phyloP scores from a whole-genome alignment of 129 eudicot genomes.

The Flaveria ramosissima region DNA sequence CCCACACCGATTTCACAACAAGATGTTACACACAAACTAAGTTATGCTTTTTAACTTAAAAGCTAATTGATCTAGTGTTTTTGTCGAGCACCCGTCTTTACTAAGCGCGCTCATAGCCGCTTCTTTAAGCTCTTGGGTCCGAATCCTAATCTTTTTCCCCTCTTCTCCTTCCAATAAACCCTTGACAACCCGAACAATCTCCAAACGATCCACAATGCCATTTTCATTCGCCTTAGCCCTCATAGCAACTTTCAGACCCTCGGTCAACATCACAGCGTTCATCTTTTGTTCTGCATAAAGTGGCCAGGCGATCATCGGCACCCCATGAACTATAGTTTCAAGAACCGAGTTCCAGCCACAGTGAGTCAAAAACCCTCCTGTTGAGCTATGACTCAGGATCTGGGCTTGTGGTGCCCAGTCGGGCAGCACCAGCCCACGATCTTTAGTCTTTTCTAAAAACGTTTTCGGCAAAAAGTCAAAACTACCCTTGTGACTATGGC shows the following conservation, averaged over 20 bases:
- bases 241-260: slow-evolving; percentile 45
- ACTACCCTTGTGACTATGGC: slow-evolving; percentile 16
- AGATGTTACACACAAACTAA: neutral
- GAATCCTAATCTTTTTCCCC: slow-evolving; percentile 36
- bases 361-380: slow-evolving; percentile 60
- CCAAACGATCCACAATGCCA: slow-evolving; percentile 44
- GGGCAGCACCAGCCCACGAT: slow-evolving; percentile 41
- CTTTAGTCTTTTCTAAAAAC: slow-evolving; percentile 49
- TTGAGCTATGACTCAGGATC: slow-evolving; percentile 48
- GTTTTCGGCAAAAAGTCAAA: slow-evolving; percentile 45
- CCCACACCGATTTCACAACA: too few relatives aligned
- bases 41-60: slow-evolving; percentile 28
- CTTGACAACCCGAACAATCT: slow-evolving; percentile 41
- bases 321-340: slow-evolving; percentile 46
- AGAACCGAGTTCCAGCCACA: slow-evolving; percentile 71
- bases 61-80: slow-evolving; percentile 38
- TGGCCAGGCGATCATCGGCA: slow-evolving; percentile 64
- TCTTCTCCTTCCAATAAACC: slow-evolving; percentile 55
- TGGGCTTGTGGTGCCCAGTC: slow-evolving; percentile 64
- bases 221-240: slow-evolving; percentile 33
- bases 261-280: slow-evolving; percentile 47
- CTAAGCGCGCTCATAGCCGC: slow-evolving; percentile 38
- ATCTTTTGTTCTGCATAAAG: slow-evolving; percentile 63
- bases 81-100: slow-evolving; percentile 48
- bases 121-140: slow-evolving; percentile 41